A percentile compares a stretch with the other conserved stretches of the same genome.
These are phyloP conservation scores for Rhodotorula sp. DNA, from an alignment of 1,284 basidiomycete species.

Conservation along the genomic window DNA sequence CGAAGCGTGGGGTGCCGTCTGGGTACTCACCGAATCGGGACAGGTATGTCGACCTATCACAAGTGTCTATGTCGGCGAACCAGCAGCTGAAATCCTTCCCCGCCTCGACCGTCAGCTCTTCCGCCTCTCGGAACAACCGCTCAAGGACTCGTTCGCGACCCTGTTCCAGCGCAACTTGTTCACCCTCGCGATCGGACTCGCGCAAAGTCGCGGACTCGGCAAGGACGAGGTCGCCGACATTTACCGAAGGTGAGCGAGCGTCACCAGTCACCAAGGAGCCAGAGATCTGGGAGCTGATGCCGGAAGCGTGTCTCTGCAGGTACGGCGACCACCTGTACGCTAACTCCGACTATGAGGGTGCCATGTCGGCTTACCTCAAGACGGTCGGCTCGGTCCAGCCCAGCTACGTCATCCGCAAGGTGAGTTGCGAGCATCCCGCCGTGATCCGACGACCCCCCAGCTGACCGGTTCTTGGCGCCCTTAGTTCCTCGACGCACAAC, in stretches of 20 bases:
- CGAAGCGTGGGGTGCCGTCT: slow-evolving; percentile 73
- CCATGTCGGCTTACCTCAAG: slow-evolving; percentile 87
- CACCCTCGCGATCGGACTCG: slow-evolving; percentile 65
- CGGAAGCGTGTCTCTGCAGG: slow-evolving; percentile 43
- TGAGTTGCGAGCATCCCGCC: slow-evolving; percentile 47
- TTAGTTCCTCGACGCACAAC: slow-evolving; percentile 92
- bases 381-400: slow-evolving; percentile 87
- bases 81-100: neutral
- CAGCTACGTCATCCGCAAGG: slow-evolving; percentile 95
- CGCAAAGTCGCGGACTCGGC: slow-evolving; percentile 56
- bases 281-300: neutral
- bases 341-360: slow-evolving; percentile 88
- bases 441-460: no score
- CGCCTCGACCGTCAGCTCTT: slow-evolving; percentile 56
- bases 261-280: no score
- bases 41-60: slow-evolving; percentile 48
- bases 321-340: slow-evolving; percentile 91
- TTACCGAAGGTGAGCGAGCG: slow-evolving; percentile 55
- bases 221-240: slow-evolving; percentile 74
- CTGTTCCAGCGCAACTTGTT: slow-evolving; percentile 35
- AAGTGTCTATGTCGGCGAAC: neutral
- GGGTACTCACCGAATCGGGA: slow-evolving; percentile 71
- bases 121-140: slow-evolving; percentile 47
- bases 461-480: neutral
- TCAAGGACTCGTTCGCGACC: slow-evolving; percentile 23